Conservation (phyloP, 2,329 filamentous ascomycete genomes). For the Sarocladiaceae sp. region DNA sequence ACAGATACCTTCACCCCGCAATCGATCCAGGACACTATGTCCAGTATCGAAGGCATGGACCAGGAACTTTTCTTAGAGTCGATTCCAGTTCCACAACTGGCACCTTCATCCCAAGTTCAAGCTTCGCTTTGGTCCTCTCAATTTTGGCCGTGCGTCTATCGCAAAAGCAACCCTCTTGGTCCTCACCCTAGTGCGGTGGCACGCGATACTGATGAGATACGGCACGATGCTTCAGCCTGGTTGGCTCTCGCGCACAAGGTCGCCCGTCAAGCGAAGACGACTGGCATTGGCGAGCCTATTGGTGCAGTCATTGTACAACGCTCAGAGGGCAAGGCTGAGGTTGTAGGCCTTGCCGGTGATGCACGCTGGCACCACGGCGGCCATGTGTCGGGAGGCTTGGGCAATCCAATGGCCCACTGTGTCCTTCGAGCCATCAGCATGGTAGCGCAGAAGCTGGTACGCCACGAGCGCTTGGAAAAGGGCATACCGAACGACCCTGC, state of each 20-base stretch:
- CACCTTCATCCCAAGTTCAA: slow-evolving; percentile 72
- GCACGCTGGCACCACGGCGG: slow-evolving; percentile 59
- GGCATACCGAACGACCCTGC: slow-evolving; percentile 29
- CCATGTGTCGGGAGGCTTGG: slow-evolving; percentile 35
- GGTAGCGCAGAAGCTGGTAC: slow-evolving; percentile 65
- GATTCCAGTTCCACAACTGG: slow-evolving; percentile 66
- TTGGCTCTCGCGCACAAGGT: slow-evolving; percentile 63
- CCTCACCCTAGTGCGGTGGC: slow-evolving; percentile 74
- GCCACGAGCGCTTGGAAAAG: slow-evolving; percentile 44
- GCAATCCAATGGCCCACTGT: slow-evolving; percentile 75
- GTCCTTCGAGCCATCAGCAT: slow-evolving; percentile 78
- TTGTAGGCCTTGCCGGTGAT: slow-evolving; percentile 74
- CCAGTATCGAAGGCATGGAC: slow-evolving; percentile 45
- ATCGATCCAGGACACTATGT: slow-evolving; percentile 45
- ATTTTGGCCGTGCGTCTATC: slow-evolving; percentile 83
- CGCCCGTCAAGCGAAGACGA: slow-evolving; percentile 53
- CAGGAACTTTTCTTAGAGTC: slow-evolving; percentile 53
- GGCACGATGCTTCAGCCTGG: slow-evolving; percentile 59
- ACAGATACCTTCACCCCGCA: slow-evolving; percentile 47
- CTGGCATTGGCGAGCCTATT: slow-evolving; percentile 62
- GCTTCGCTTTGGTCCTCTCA: slow-evolving; percentile 69
- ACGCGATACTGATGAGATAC: slow-evolving; percentile 66
- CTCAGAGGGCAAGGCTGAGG: slow-evolving; percentile 42
- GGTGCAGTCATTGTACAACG: slow-evolving; percentile 75
- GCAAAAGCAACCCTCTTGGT: slow-evolving; percentile 82